Percentiles rank a stretch among this genome's conserved stretches.
These are phyloP conservation scores for Alternaria sp. DNA, from an alignment of 2,329 filamentous ascomycete genomes.

Conservation along the genomic window DNA sequence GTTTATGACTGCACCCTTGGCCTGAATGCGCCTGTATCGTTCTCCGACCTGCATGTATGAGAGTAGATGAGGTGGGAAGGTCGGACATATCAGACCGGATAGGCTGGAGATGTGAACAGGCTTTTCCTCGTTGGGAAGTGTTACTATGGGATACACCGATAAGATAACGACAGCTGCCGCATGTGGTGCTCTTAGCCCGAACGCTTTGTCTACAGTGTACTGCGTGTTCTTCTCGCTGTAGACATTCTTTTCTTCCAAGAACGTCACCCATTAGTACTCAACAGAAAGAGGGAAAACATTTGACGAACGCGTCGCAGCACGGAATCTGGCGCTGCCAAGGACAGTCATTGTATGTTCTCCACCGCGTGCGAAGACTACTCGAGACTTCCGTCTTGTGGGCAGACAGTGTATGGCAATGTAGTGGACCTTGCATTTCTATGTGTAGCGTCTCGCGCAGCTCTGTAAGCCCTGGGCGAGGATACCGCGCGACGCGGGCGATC, in stretches of 20 bases:
- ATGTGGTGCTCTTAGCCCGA: slow-evolving; percentile 1
- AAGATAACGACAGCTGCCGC: slow-evolving; percentile 11
- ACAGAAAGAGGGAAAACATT: slow-evolving; percentile 19
- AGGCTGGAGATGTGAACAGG: neutral
- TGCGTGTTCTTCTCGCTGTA: neutral
- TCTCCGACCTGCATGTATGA: neutral
- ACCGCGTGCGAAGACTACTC: slow-evolving; percentile 26
- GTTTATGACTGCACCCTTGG: neutral
- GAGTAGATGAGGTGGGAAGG: slow-evolving; percentile 9
- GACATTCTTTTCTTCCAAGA: slow-evolving; percentile 1
- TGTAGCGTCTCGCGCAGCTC: slow-evolving; percentile 38
- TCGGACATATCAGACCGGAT: slow-evolving; percentile 1
- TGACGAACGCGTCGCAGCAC: slow-evolving; percentile 19
- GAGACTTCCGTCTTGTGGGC: slow-evolving; percentile 10
- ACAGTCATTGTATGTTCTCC: slow-evolving; percentile 16
- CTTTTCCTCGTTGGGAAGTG: neutral
- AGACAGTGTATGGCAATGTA: slow-evolving; percentile 16
- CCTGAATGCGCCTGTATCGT: slow-evolving; percentile 4
- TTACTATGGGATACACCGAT: slow-evolving; percentile 9
- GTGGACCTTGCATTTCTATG: slow-evolving; percentile 42
- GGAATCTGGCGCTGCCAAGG: slow-evolving; percentile 22
- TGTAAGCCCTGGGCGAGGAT: slow-evolving; percentile 35
- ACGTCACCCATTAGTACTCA: neutral
- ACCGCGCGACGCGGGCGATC: slow-evolving; percentile 23
- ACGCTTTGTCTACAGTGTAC: neutral